Evolutionary conservation across 495 filamentous ascomycete species (phyloP), one percentile per base, ranked within the genome.

Genomic region (Podospora didyma): DNA sequence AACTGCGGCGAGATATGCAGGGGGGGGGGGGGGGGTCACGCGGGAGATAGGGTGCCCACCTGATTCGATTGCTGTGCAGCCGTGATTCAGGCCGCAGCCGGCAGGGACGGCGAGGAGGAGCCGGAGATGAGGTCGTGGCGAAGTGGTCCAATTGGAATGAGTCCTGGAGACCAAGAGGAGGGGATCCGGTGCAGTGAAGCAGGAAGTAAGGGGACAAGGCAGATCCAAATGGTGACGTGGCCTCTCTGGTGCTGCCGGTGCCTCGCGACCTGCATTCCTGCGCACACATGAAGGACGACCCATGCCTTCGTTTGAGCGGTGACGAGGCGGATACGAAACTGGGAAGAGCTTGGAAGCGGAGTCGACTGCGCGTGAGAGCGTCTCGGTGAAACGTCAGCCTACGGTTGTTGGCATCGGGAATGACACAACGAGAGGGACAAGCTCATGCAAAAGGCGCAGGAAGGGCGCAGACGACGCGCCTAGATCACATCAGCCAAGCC

Each of bases 231-330:
- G 41, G 16, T 44, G 41, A 44, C 19, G 12, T 14, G 41, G 16
- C 45, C 20, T 47, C 45, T 47, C 45, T 47, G 45, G 22, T 19
- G 45, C 45, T 47, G 45, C 45, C 45, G 45, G 45, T 47, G 45
- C 4, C 45, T 47, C 16, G n/a, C 45, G 45, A 47, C 14, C 45
- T 22, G 17, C 16, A 22, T 47, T 21, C 45, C 45, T 4, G 45
- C n/a, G 22, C n/a, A n/a, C n/a, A 14, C 10, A 47, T 47, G 45
- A 2, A 7, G 45, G 20, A 22, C 7, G 45, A 19, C 14, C 14
- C 20, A 19, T 47, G 45, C 45, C 45, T 21, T 47, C 22, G 14
- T 47, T 47, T 19, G 41, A 44, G 45, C 45, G 45, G 22, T 22
- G 45, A 19, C 45, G 2, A 47, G 45, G 45, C 45, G 14, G 45